These are phyloP conservation scores for Murraya koenigii DNA, from an alignment of 345 rosid genomes.

Conservation along the genomic window DNA sequence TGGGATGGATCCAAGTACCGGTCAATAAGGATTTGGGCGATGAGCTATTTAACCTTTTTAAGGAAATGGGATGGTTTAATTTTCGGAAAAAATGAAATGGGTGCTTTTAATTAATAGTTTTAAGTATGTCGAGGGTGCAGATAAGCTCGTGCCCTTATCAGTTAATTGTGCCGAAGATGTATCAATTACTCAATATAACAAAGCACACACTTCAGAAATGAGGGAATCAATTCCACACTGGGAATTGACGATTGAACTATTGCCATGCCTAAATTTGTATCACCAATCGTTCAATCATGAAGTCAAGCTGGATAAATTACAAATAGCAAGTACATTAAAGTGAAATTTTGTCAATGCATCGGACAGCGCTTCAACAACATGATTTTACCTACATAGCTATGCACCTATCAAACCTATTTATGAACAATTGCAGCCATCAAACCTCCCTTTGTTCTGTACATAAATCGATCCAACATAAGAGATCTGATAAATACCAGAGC, in stretches of 20 bases:
- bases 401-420: conserved; percentile 24
- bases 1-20: too few relatives aligned
- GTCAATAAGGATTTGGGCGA: too few relatives aligned
- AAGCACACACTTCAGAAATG: too few relatives aligned
- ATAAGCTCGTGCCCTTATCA: too few relatives aligned
- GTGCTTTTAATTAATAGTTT: too few relatives aligned
- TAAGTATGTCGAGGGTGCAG: too few relatives aligned
- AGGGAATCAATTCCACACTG: too few relatives aligned
- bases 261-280: not conserved
- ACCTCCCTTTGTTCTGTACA: conserved; percentile 29
- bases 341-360: not conserved
- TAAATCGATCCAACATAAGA: not conserved
- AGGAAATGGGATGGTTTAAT: too few relatives aligned
- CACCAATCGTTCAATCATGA: not conserved
- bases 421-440: conserved; percentile 31
- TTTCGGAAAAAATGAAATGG: too few relatives aligned
- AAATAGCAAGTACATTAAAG: not conserved
- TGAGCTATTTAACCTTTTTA: too few relatives aligned
- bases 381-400: not conserved
- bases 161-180: too few relatives aligned
- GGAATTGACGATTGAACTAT: not conserved
- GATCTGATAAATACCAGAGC: not conserved
- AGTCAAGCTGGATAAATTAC: not conserved
- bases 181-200: too few relatives aligned
- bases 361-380: not conserved